phyloP scores from a whole-genome alignment of 306 rosid genomes.

The Lathyrus sativus region DNA sequence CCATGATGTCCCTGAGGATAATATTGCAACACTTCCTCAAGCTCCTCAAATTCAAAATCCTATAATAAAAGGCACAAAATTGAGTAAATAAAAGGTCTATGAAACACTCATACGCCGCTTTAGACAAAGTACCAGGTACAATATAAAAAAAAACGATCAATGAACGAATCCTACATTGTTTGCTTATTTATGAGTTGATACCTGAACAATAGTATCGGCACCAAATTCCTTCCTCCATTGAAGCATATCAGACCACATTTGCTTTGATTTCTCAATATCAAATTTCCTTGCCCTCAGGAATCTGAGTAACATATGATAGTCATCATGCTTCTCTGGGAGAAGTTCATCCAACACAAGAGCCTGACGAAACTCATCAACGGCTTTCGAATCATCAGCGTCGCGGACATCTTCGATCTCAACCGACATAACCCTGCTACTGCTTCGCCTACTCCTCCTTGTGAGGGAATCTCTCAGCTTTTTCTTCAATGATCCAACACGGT shows the following conservation, averaged over 20 bases:
- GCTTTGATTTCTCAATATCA: constrained; percentile 79
- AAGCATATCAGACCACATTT: constrained; percentile 94
- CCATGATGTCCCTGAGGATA: constrained; percentile 97
- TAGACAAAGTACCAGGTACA: too few relatives aligned
- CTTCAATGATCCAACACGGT: constrained; percentile 57
- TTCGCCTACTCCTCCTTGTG: constrained; percentile 60
- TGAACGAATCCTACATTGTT: not conserved
- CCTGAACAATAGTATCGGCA: constrained; percentile 73
- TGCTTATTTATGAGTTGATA: constrained; percentile 24
- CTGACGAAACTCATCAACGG: constrained; percentile 79
- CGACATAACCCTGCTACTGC: constrained; percentile 77
- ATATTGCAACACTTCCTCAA: constrained; percentile 63
- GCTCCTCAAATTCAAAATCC: constrained; percentile 88
- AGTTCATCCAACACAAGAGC: constrained; percentile 71
- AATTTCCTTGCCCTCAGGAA: constrained; percentile 89
- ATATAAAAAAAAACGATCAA: too few relatives aligned
- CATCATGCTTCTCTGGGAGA: constrained; percentile 82
- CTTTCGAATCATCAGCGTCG: constrained; percentile 60
- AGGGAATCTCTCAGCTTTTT: constrained; percentile 66
- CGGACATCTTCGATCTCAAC: constrained; percentile 76
- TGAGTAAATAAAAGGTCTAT: too few relatives aligned
- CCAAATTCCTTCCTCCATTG: constrained; percentile 90
- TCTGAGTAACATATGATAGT: constrained; percentile 85
- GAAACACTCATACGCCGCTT: too few relatives aligned
- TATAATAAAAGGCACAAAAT: constrained; percentile 31